Percentiles rank a stretch among this genome's conserved stretches.
Evolutionary conservation across 257 asterid species (phyloP).

Genomic region (Nicotiana tabacum): DNA sequence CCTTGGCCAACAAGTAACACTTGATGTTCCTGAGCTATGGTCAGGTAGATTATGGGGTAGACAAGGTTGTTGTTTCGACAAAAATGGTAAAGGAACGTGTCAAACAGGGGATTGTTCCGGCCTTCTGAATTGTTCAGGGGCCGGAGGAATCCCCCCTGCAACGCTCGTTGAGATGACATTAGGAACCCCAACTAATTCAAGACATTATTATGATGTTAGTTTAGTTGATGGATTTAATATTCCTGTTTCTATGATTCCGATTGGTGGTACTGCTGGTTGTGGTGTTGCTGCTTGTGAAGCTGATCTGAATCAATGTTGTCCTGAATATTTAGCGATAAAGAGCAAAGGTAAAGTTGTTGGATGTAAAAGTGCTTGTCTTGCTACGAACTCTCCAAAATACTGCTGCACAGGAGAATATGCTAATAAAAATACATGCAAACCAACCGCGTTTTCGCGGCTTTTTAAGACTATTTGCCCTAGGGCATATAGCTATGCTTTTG

Average conservation of each 20-base stretch:
- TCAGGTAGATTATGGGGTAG: slow-evolving; percentile 88
- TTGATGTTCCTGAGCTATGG: slow-evolving; percentile 58
- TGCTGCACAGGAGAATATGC: slow-evolving; percentile 59
- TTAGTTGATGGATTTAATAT: slow-evolving; percentile 76
- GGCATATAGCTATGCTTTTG: slow-evolving; percentile 57
- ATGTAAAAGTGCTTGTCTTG: slow-evolving; percentile 69
- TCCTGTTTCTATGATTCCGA: slow-evolving; percentile 63
- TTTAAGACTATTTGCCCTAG: slow-evolving; percentile 67
- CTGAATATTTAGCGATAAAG: slow-evolving; percentile 40
- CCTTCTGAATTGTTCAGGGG: slow-evolving; percentile 44
- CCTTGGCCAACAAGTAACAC: slow-evolving; percentile 30
- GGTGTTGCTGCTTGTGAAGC: slow-evolving; percentile 73
- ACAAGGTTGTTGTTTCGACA: slow-evolving; percentile 60
- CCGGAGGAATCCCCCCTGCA: slow-evolving; percentile 63
- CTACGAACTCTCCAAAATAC: slow-evolving; percentile 28
- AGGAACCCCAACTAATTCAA: slow-evolving; percentile 37
- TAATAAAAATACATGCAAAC: slow-evolving; percentile 31
- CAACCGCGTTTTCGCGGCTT: slow-evolving; percentile 36
- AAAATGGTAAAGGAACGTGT: slow-evolving; percentile 50
- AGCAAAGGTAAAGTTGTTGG: slow-evolving; percentile 47
- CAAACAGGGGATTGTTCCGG: slow-evolving; percentile 77
- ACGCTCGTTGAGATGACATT: slow-evolving; percentile 76
- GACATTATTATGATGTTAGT: slow-evolving; percentile 77
- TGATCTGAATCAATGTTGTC: slow-evolving; percentile 53
- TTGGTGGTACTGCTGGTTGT: slow-evolving; percentile 40